Percentiles rank a stretch among this genome's conserved stretches.
Conservation (phyloP, 805 yeast species). For the Pichia exigua region DNA sequence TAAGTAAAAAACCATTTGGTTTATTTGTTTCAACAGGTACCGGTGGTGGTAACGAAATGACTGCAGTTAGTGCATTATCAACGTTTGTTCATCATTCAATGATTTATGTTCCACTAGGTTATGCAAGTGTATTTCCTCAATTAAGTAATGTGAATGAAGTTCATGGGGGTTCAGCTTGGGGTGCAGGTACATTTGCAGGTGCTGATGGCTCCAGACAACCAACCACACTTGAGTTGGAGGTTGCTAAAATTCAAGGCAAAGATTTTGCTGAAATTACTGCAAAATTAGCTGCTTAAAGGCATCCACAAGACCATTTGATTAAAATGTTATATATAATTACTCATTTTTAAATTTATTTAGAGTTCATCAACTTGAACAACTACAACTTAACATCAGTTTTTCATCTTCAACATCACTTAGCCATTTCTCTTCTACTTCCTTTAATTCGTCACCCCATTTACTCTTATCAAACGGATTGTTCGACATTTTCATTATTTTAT, state of each 20-base stretch:
- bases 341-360: not conserved
- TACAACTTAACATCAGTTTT: constrained; percentile 60
- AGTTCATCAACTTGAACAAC: constrained; percentile 47
- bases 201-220: constrained; percentile 70
- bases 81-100: constrained; percentile 73
- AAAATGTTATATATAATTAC: not conserved
- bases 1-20: constrained; percentile 69
- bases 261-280: constrained; percentile 30
- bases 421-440: constrained; percentile 55
- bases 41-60: constrained; percentile 80
- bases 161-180: constrained; percentile 82
- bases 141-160: constrained; percentile 52
- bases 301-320: not conserved
- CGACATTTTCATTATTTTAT: constrained; percentile 64
- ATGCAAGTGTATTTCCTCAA: constrained; percentile 46
- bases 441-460: constrained; percentile 60
- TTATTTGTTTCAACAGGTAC: constrained; percentile 68
- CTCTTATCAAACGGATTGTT: constrained; percentile 61
- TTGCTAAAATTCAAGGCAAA: constrained; percentile 63
- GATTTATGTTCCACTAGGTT: constrained; percentile 73
- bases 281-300: constrained; percentile 1
- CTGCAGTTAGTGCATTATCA: constrained; percentile 58
- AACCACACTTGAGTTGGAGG: constrained; percentile 49
- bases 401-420: constrained; percentile 42
- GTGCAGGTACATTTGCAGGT: constrained; percentile 76